Evolutionary conservation across 1,284 basidiomycete genomes (phyloP).

Genomic region (Golubevia pallescens): DNA sequence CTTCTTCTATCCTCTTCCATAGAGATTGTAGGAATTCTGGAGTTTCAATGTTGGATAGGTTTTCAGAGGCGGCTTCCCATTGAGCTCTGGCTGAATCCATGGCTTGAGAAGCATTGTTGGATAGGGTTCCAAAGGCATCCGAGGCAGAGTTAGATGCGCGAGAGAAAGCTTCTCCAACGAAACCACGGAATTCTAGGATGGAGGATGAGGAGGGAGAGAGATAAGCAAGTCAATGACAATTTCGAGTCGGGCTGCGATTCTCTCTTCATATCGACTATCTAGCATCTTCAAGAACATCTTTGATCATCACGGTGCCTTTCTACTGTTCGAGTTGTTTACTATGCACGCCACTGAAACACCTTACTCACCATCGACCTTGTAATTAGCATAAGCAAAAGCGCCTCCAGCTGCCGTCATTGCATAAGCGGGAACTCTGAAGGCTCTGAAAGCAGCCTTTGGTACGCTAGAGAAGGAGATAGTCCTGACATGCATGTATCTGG

Average conservation of each 20-base stretch:
- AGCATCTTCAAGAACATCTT: too few species aligned
- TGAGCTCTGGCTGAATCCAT: slow-evolving; percentile 28
- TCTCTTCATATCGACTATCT: too few species aligned
- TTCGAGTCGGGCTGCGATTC: neutral
- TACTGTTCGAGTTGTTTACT: too few species aligned
- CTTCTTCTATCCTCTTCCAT: neutral
- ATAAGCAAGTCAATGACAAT: neutral
- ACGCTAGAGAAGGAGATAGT: slow-evolving; percentile 56
- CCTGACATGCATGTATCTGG: slow-evolving; percentile 37
- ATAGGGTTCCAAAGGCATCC: slow-evolving; percentile 32
- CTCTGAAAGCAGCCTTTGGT: slow-evolving; percentile 44
- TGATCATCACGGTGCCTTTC: too few species aligned
- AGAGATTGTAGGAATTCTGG: slow-evolving; percentile 16
- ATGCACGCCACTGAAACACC: too few species aligned
- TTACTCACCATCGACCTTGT: slow-evolving; percentile 49
- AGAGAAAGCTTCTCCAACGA: slow-evolving; percentile 25
- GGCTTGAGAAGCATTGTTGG: slow-evolving; percentile 29
- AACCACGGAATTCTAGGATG: slow-evolving; percentile 25
- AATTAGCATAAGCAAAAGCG: slow-evolving; percentile 53
- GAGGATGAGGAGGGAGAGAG: neutral
- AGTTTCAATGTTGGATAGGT: slow-evolving; percentile 25
- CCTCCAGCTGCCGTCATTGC: slow-evolving; percentile 49
- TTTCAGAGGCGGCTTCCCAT: slow-evolving; percentile 25
- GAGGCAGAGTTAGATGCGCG: slow-evolving; percentile 23
- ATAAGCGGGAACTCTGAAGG: slow-evolving; percentile 45